Base-by-base conservation (phyloP, 495 filamentous ascomycete genomes). In the Hypoxylon lenormandii region DNA sequence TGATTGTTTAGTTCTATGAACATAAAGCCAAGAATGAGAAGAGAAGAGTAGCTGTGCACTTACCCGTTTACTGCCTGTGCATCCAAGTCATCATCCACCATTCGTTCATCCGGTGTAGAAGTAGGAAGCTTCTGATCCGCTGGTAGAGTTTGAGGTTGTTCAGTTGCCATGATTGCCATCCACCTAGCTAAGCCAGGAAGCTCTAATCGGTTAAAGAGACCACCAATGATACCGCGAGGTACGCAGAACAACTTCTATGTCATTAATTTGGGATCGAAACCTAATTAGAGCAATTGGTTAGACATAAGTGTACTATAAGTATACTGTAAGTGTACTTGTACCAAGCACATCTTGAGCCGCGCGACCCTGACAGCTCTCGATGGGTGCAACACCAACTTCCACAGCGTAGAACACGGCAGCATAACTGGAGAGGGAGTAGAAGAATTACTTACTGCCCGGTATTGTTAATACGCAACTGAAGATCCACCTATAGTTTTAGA, bases 111-210 rank as follows among this genome's bases (percentile, higher is more conserved):
- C 10, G 66, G 51, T 10, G 23, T 21, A 15, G 69, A 49, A 45
- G 46, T 51, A 5, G 43, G 15, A 12, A 21, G n/a, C 54, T 76
- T 69, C 30, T 62, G 54, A 37, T 69, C 55, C 16, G 38, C 46
- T 23, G 59, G 59, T 23, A 69, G 42, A 37, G 55, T 60, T 55
- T 76, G 68, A 22, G 69, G 69, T 45, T 76, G 61, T 26, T 74
- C 69, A 19, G 74, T 72, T 26, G 74, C 72, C 74, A 76, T 76
- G 19, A 64, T 69, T 66, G 72, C 72, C 68, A 70, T 70, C 50
- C 69, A 70, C 49, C 53, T 33, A 59, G 36, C 7, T 4, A 57
- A 6, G 18, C 6, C 7, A 53, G 49, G 7, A 19, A 40, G 19
- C 28, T 51, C 53, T 26, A 55, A 50, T 42, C 16, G 45, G 26